These are phyloP conservation scores for Phaffomyces thermotolerans DNA, from an alignment of 805 yeast genomes.

Conservation along the genomic window DNA sequence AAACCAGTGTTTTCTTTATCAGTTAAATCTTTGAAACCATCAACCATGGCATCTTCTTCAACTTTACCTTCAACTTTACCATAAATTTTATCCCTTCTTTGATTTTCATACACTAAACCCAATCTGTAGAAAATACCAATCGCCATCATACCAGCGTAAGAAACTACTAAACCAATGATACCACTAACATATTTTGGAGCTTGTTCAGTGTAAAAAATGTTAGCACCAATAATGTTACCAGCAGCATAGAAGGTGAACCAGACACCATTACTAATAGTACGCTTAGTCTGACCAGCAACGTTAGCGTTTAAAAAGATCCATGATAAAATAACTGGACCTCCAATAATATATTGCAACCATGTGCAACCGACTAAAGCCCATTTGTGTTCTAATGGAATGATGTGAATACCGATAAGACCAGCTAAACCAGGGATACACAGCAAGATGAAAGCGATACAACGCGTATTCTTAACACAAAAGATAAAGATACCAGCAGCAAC, in stretches of 20 bases:
- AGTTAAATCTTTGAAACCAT: slow-evolving; percentile 5
- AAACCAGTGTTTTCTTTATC: slow-evolving; percentile 5
- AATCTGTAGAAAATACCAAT: slow-evolving; percentile 4
- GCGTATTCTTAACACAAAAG: not conserved
- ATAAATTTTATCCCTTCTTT: slow-evolving; percentile 1
- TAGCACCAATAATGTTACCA: slow-evolving; percentile 40
- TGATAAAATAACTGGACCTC: slow-evolving; percentile 4
- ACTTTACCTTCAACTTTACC: slow-evolving; percentile 4
- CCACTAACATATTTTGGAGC: slow-evolving; percentile 31
- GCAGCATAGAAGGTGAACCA: slow-evolving; percentile 32
- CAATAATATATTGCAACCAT: slow-evolving; percentile 4
- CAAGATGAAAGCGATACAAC: not conserved
- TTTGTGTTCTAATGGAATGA: slow-evolving; percentile 4
- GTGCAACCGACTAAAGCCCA: slow-evolving; percentile 28
- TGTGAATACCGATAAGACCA: slow-evolving; percentile 25
- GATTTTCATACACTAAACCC: slow-evolving; percentile 3
- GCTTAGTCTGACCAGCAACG: slow-evolving; percentile 36
- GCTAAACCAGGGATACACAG: slow-evolving; percentile 28
- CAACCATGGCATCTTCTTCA: slow-evolving; percentile 5
- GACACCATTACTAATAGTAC: slow-evolving; percentile 31
- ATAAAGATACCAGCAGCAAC: slow-evolving; percentile 7
- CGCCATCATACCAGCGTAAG: slow-evolving; percentile 3
- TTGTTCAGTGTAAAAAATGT: slow-evolving; percentile 32
- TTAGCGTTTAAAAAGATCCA: slow-evolving; percentile 10
- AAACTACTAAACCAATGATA: slow-evolving; percentile 3